Base-by-base conservation (phyloP, 371 early-diverging fungal species). In the Rhizopus microsporus region DNA sequence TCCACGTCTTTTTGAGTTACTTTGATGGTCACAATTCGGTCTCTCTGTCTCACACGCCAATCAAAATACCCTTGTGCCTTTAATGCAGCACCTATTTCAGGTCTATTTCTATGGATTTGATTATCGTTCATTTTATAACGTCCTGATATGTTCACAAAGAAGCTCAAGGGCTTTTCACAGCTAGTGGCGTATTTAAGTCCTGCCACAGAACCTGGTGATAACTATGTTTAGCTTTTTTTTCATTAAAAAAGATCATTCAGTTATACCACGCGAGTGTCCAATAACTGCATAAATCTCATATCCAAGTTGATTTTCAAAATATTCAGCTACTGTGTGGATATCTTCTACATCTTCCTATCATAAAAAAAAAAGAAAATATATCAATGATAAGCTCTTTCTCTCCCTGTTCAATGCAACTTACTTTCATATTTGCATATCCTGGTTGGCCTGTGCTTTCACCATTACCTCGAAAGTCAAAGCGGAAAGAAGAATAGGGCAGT, bases 401-500 rank as follows among this genome's bases (percentile, higher is more conserved):
- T 42, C 30, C 30, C 31, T 30, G 13, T n/a, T 13, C 17, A 23
- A 29, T 3, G 5, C 13, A 30, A 51, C 46, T 51, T 70, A 74
- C 83, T 5, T 67, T 57, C 57, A 82, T 78, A 65, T 82, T 80
- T 7, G 76, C 75, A 57, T 74, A 85, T 13, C 77, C 75, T 44
- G 81, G 67, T 31, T 68, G 42, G 10, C 85, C 85, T 13, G 71
- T 69, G 55, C 82, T 82, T 12, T 85, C 83, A 23, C 83, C 83
- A 55, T 83, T 83, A 8, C 85, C 85, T 23, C 85, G 65, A 57
- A 82, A 82, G 57, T 85, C 85, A 57, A 83, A 81, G 9, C 85
- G 81, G 56, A 82, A 83, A 30, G 74, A 80, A 37, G 82, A 74
- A 54, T 75, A 77, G 1, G 83, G 81, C 7, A 85, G 60, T 42